phyloP scores from a whole-genome alignment of 129 eudicot species.

The Flaveria robusta region DNA sequence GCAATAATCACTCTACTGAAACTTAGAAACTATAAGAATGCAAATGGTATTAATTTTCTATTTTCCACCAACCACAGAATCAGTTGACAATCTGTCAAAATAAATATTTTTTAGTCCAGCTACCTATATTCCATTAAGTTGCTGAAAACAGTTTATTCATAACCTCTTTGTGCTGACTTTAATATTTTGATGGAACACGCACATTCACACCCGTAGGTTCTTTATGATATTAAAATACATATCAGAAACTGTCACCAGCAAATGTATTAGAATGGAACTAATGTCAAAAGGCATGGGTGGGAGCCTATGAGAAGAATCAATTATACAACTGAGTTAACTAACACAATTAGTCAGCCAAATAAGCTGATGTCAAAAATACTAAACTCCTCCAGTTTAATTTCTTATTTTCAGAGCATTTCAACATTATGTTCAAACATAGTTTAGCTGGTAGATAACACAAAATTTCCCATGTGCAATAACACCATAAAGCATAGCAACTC shows the following conservation, averaged over 20 bases:
- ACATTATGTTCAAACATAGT: slow-evolving; percentile 20
- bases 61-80: slow-evolving; percentile 31
- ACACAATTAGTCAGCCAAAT: slow-evolving; percentile 21
- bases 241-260: background rate
- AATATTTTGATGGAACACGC: background rate
- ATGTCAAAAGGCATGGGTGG: slow-evolving; percentile 40
- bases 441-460: background rate
- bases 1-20: slow-evolving; percentile 5
- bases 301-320: slow-evolving; percentile 34
- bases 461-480: slow-evolving; percentile 16
- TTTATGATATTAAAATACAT: background rate
- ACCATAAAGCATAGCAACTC: background rate
- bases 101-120: slow-evolving; percentile 27
- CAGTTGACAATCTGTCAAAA: slow-evolving; percentile 38
- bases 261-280: background rate
- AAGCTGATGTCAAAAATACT: background rate
- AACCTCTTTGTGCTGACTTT: slow-evolving; percentile 12
- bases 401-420: slow-evolving; percentile 1
- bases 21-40: slow-evolving; percentile 14
- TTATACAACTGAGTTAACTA: background rate
- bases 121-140: slow-evolving; percentile 11
- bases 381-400: slow-evolving; percentile 6
- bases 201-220: background rate
- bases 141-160: background rate
- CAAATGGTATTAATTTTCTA: slow-evolving; percentile 17